Evolutionary conservation across 169 alveolate genomes (phyloP).

Genomic region (Cryptosporidium ubiquitum): DNA sequence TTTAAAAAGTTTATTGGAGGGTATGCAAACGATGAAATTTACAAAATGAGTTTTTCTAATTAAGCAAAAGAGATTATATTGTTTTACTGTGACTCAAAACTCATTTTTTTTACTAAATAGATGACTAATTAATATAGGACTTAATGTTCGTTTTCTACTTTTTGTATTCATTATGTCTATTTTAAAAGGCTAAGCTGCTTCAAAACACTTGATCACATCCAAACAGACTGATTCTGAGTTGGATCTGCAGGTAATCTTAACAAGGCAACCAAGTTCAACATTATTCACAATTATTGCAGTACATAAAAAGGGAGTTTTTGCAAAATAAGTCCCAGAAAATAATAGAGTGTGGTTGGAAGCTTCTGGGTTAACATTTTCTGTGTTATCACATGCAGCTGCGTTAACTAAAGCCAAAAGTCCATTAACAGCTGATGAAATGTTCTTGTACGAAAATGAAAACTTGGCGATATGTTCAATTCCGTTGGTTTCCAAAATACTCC

Average conservation of each 20-base stretch:
- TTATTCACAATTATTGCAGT: conserved; percentile 77
- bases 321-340: conserved; percentile 76
- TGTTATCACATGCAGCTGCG: conserved; percentile 76
- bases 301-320: conserved; percentile 75
- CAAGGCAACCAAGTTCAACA: conserved; percentile 78
- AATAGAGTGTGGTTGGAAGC: conserved; percentile 77
- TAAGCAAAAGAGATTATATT: not conserved
- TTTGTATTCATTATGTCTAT: not conserved
- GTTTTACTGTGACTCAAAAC: conserved; percentile 22
- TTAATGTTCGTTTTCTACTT: conserved; percentile 3
- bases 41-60: not conserved
- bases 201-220: conserved; percentile 74
- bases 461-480: conserved; percentile 77
- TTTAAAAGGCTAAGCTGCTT: conserved; percentile 30
- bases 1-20: not conserved
- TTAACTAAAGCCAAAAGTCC: conserved; percentile 77
- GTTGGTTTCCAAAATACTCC: conserved; percentile 74
- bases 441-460: conserved; percentile 78
- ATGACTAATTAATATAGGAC: conserved; percentile 1
- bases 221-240: conserved; percentile 69
- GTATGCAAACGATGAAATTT: not conserved
- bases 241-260: conserved; percentile 79
- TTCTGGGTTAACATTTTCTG: conserved; percentile 74
- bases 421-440: conserved; percentile 77
- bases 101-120: conserved; percentile 20